Conservation (phyloP, 495 filamentous ascomycete genomes). For the Penicillium silybi region DNA sequence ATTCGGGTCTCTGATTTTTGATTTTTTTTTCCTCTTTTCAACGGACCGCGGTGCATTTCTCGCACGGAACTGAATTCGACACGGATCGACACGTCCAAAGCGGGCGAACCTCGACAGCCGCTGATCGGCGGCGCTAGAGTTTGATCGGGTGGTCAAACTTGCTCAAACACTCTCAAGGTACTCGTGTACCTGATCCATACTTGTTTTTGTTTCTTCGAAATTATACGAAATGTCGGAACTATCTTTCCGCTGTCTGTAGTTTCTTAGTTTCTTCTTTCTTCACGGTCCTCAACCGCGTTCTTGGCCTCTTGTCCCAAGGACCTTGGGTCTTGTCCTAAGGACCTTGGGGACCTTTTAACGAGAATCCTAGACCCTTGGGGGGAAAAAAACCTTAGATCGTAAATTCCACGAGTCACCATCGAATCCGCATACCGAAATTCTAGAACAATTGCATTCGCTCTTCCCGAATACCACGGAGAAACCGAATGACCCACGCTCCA, state of each 20-base stretch:
- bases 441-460: not conserved
- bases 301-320: not conserved
- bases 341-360: not conserved
- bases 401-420: too few relatives aligned
- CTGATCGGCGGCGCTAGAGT: constrained; percentile 10
- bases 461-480: constrained; percentile 7
- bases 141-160: constrained; percentile 17
- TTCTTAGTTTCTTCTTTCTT: too few relatives aligned
- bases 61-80: not conserved
- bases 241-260: too few relatives aligned
- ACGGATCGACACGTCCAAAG: not conserved
- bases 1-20: not conserved
- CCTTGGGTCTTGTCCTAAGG: not conserved
- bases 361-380: not conserved
- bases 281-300: not conserved
- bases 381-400: too few relatives aligned
- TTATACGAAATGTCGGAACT: too few relatives aligned
- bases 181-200: constrained; percentile 2
- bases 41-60: not conserved
- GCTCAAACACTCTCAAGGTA: constrained; percentile 42
- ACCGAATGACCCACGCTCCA: constrained; percentile 4
- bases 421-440: not conserved
- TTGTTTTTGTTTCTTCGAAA: too few relatives aligned
- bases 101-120: constrained; percentile 12
- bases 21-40: too few relatives aligned